A percentile compares a stretch with the other conserved stretches of the same genome.
These are phyloP conservation scores for Citrus inodora DNA, from an alignment of 345 rosid species.

Conservation along the genomic window DNA sequence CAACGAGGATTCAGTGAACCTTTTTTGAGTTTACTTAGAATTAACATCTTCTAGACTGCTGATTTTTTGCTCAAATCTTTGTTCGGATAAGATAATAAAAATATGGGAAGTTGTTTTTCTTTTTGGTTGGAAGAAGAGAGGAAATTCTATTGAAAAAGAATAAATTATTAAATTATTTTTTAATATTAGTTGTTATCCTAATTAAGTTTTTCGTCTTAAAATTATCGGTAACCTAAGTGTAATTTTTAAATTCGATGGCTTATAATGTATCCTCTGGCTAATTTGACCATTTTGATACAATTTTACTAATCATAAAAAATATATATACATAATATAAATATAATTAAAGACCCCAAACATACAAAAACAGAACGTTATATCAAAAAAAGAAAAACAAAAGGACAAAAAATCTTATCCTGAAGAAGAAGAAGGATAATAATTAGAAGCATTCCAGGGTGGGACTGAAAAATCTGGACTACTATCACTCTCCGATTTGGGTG, in stretches of 20 bases:
- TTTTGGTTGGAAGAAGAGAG: too few relatives aligned
- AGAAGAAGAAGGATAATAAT: slow-evolving; percentile 26
- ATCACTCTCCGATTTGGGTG: slow-evolving; percentile 8
- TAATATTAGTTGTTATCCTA: too few relatives aligned
- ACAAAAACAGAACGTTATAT: neutral
- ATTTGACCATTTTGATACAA: too few relatives aligned
- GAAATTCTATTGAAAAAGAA: too few relatives aligned
- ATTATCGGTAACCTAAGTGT: too few relatives aligned
- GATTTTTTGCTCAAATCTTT: neutral
- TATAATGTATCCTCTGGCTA: too few relatives aligned
- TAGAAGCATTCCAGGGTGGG: slow-evolving; percentile 24
- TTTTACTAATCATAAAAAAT: too few relatives aligned
- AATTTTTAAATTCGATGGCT: too few relatives aligned
- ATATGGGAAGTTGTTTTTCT: too few relatives aligned
- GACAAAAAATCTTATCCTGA: neutral
- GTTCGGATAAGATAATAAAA: neutral
- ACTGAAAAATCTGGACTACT: neutral
- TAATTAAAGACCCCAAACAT: neutral
- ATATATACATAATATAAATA: neutral
- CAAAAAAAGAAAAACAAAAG: neutral
- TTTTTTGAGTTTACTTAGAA: neutral
- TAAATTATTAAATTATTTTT: too few relatives aligned
- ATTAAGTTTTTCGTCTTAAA: too few relatives aligned
- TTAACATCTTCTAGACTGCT: neutral
- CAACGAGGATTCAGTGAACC: neutral